Conservation (phyloP, 2,329 filamentous ascomycete genomes). For the Penicillium concentricum region DNA sequence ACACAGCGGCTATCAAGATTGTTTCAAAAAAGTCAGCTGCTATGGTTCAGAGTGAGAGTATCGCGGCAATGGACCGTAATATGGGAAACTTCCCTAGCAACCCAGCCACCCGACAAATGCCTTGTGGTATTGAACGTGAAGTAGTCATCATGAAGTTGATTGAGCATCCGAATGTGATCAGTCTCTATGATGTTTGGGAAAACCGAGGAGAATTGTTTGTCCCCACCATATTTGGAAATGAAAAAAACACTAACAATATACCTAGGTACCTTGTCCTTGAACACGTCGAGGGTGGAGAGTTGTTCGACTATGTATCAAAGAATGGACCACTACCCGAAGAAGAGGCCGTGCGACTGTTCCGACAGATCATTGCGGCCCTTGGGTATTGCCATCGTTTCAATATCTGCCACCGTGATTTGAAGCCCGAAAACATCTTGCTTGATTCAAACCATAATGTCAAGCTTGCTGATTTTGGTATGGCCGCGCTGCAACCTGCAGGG, state of each 20-base stretch:
- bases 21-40: slow-evolving; percentile 80
- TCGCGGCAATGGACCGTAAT: slow-evolving; percentile 77
- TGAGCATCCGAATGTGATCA: slow-evolving; percentile 91
- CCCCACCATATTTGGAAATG: background rate
- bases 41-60: slow-evolving; percentile 78
- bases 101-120: slow-evolving; percentile 68
- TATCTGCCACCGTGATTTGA: slow-evolving; percentile 93
- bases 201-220: slow-evolving; percentile 89
- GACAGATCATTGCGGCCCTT: slow-evolving; percentile 88
- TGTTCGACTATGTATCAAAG: slow-evolving; percentile 81
- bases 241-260: slow-evolving; percentile 21
- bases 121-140: slow-evolving; percentile 87
- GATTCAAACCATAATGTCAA: slow-evolving; percentile 76
- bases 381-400: slow-evolving; percentile 92
- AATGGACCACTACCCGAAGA: slow-evolving; percentile 74
- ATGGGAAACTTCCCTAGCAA: slow-evolving; percentile 54
- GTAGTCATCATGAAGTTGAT: slow-evolving; percentile 97
- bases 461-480: slow-evolving; percentile 97
- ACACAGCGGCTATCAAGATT: slow-evolving; percentile 91
- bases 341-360: slow-evolving; percentile 79
- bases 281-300: slow-evolving; percentile 78
- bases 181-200: slow-evolving; percentile 96
- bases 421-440: slow-evolving; percentile 94
- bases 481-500: slow-evolving; percentile 78
- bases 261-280: slow-evolving; percentile 88